Percentiles rank a stretch among this genome's conserved stretches.
Conservation (phyloP, 2,329 filamentous ascomycete species). For the Cladorrhinum sp. region DNA sequence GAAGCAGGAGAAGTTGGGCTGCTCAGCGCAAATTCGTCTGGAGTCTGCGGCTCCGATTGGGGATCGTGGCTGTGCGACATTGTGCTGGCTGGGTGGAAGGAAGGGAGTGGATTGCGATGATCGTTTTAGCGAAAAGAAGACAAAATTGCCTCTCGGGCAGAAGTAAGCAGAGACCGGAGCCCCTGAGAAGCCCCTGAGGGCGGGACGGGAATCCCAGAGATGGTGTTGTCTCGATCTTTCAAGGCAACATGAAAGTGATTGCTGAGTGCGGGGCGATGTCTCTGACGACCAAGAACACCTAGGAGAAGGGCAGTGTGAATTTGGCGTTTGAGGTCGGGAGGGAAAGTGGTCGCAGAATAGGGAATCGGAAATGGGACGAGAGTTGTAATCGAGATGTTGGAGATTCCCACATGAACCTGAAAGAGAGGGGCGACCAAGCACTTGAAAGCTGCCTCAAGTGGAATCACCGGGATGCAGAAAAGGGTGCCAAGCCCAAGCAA, state of each 20-base stretch:
- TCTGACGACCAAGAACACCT: not conserved
- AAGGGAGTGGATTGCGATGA: not conserved
- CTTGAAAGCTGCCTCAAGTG: not conserved
- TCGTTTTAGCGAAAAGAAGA: not conserved
- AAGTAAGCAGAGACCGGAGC: not conserved
- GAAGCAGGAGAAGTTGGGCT: conserved; percentile 45
- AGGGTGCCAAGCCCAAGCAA: not conserved
- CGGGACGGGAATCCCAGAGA: not conserved
- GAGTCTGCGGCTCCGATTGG: conserved; percentile 43
- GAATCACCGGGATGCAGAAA: not conserved
- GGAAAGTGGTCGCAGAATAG: conserved; percentile 1
- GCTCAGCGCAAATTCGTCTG: conserved; percentile 43
- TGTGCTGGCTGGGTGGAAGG: conserved; percentile 7
- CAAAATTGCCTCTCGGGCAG: not conserved
- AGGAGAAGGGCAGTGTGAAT: not conserved
- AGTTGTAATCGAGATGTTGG: conserved; percentile 19
- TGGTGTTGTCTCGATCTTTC: not conserved
- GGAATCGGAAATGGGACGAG: conserved; percentile 9
- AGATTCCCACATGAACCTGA: conserved; percentile 10
- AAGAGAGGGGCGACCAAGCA: not conserved
- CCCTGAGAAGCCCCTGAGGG: not conserved
- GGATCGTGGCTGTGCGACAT: conserved; percentile 29
- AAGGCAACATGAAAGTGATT: not conserved
- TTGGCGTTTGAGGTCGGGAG: not conserved
- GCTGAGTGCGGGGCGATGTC: not conserved